Conservation (phyloP, 108 stramenopile species). For the Nitzschia sp. region DNA sequence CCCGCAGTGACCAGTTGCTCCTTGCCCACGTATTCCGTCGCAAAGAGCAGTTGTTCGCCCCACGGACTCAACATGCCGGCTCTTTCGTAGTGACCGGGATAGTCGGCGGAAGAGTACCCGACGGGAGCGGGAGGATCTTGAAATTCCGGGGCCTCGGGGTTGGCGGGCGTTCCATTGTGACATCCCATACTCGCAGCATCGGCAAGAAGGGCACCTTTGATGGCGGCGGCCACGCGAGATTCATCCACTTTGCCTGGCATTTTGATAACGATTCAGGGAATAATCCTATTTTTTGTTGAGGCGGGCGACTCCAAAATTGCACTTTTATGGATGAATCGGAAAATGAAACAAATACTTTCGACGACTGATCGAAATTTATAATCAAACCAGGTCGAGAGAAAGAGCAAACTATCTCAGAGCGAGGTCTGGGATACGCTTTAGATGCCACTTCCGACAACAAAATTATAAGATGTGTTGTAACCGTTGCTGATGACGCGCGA, state of each 20-base stretch:
- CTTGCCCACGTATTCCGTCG: slow-evolving; percentile 13
- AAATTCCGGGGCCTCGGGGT: slow-evolving; percentile 16
- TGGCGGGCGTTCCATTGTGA: background rate
- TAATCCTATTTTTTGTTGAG: background rate
- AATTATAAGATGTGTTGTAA: no score
- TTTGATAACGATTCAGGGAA: background rate
- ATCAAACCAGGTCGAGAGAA: no score
- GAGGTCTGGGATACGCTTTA: no score
- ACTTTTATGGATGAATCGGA: background rate
- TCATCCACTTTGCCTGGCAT: slow-evolving; percentile 4
- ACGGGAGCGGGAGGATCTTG: slow-evolving; percentile 24
- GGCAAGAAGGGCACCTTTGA: slow-evolving; percentile 15
- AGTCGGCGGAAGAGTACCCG: slow-evolving; percentile 13
- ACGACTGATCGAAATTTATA: no score
- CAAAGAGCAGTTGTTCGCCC: slow-evolving; percentile 24
- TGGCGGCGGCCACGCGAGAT: slow-evolving; percentile 12
- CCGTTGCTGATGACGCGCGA: no score
- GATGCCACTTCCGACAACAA: no score
- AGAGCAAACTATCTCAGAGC: no score
- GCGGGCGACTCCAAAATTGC: no score
- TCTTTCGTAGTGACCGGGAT: slow-evolving; percentile 23
- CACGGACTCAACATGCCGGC: slow-evolving; percentile 20
- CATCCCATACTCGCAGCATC: slow-evolving; percentile 25
- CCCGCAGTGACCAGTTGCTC: slow-evolving; percentile 13
- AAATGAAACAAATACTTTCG: background rate